Conservation (phyloP, 352 stramenopile species). For the Pythium rhizo-oryzae region DNA sequence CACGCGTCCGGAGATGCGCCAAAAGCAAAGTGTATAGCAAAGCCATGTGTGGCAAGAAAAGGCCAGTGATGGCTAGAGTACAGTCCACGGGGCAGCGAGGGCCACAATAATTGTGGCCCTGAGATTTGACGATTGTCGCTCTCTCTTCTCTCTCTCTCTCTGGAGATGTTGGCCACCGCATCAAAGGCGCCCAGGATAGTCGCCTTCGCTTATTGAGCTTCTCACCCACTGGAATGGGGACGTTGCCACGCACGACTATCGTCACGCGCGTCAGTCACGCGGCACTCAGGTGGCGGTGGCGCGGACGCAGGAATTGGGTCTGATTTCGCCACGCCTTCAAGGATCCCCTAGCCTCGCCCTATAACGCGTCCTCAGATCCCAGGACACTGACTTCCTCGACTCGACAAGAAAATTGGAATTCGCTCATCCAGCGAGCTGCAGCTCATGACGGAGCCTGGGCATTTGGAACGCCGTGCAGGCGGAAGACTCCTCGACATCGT, state of each 20-base stretch:
- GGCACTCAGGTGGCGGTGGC: background rate
- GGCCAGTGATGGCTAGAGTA: background rate
- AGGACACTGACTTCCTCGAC: conserved; percentile 1
- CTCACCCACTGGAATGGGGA: no score
- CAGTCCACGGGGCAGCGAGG: background rate
- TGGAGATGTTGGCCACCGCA: no score
- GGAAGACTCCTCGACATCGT: no score
- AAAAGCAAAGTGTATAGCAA: background rate
- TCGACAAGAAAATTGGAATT: background rate
- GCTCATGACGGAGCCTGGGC: no score
- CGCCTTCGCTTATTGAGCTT: no score
- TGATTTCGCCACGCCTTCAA: conserved; percentile 8
- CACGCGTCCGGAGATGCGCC: background rate
- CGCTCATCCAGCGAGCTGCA: no score
- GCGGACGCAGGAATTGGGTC: background rate
- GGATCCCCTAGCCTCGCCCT: conserved; percentile 1
- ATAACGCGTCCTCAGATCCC: conserved; percentile 6
- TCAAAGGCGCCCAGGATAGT: background rate
- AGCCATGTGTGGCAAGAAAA: background rate
- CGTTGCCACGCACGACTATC: no score
- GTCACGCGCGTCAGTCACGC: no score
- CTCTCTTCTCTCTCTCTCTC: background rate
- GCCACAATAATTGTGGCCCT: background rate
- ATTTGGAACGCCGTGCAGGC: no score
- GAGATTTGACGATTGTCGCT: background rate